Evolutionary conservation across 2,329 filamentous ascomycete species (phyloP).

Genomic region (Ophiostoma sp.): DNA sequence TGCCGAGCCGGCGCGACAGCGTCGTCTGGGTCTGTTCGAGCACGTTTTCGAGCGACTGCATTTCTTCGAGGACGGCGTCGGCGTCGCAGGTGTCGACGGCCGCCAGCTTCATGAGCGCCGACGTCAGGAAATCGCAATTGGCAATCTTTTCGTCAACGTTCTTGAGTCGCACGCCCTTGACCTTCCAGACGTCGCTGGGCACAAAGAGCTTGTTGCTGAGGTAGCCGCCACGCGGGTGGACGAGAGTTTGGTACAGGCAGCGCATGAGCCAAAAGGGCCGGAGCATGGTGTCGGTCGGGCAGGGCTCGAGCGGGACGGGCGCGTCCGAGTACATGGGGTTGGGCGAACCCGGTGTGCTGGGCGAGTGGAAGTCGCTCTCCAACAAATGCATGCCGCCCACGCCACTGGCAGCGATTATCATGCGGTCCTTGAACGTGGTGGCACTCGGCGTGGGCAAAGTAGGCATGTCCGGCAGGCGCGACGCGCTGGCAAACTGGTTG

Average conservation of each 20-base stretch:
- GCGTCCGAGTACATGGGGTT: conserved; percentile 62
- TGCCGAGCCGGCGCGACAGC: conserved; percentile 83
- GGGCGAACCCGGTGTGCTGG: conserved; percentile 60
- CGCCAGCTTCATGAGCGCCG: conserved; percentile 79
- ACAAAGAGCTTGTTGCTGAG: conserved; percentile 89
- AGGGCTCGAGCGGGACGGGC: conserved; percentile 82
- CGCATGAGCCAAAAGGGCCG: conserved; percentile 98
- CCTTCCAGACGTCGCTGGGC: conserved; percentile 88
- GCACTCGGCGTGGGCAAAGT: conserved; percentile 67
- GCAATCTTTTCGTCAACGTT: conserved; percentile 90
- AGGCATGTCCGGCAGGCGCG: conserved; percentile 58
- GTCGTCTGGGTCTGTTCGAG: conserved; percentile 80
- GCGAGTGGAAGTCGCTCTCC: conserved; percentile 76
- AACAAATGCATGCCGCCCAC: conserved; percentile 77
- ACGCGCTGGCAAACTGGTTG: conserved; percentile 58
- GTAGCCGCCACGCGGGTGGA: conserved; percentile 88
- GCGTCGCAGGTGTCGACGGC: conserved; percentile 87
- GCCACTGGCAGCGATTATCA: conserved; percentile 54
- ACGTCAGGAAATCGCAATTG: conserved; percentile 87
- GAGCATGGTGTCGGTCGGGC: conserved; percentile 84
- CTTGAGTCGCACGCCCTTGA: conserved; percentile 91
- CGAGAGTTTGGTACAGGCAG: conserved; percentile 86
- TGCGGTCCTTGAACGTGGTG: conserved; percentile 58
- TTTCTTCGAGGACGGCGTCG: conserved; percentile 88
- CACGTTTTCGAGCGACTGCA: conserved; percentile 83